Base-by-base conservation (phyloP, 140 eudicot species). In the Flaveria floridana region DNA sequence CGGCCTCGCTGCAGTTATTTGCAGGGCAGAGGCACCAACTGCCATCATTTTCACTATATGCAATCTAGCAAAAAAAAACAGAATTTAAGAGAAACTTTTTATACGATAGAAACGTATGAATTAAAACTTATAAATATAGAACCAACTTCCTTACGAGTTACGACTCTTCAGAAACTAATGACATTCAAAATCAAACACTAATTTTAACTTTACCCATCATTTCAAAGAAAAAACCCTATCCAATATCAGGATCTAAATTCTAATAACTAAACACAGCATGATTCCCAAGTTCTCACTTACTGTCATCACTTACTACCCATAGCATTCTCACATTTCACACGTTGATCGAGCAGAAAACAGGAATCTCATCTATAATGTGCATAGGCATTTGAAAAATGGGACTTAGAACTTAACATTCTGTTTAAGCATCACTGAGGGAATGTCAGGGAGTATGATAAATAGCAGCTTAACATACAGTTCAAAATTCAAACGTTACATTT, bases 21-120 rank as follows among this genome's bases (percentile, higher is more conserved):
- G 96, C 79, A 89, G 77, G 41, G 91, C 85, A 65, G 96, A 83
- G 67, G 90, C 91, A 75, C 87, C 90, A 30, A 84, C 25, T 39
- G 86, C 88, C 72, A 89, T 88, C 97, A 91, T 91, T 83, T 75
- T 76, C 78, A 39, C 65, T 72, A 52, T 50, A 72, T 57, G 52
- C 70, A 76, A 81, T 70, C 85, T 78, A 68, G 30, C 74, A 70
- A 65, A 37, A 23, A 23, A 58, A 46, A 71, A 79, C 12, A 15
- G 2, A 61, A 37, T 12, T 57, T 8, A 51, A 68, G 28, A 21
- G 20, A 15, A 56, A 25, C 6, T 44, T 73, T 2, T 61, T 41
- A 41, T 44, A 10, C 26, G 11, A 73, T 72, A 13, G 59, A 50
- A 50, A 48, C 68, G n/a, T 73, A 44, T 3, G 13, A 34, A 72